Percentiles rank a stretch among this genome's conserved stretches.
phyloP scores from a whole-genome alignment of 2,329 filamentous ascomycete species.

The Alternaria triticina region DNA sequence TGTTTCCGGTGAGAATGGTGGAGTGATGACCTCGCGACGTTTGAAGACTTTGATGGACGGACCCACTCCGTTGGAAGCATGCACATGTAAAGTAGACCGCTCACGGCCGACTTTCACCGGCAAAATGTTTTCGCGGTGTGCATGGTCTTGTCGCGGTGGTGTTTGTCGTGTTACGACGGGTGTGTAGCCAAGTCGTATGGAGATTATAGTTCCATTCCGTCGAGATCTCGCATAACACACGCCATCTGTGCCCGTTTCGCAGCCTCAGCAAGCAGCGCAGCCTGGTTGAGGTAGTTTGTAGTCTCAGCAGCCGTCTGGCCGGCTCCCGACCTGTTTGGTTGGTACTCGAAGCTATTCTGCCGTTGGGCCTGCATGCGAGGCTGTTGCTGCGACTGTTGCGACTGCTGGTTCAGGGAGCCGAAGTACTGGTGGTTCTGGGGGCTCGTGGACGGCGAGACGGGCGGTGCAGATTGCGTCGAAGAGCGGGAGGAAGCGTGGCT shows the following conservation, averaged over 20 bases:
- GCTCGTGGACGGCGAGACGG: constrained; percentile 42
- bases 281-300: constrained; percentile 75
- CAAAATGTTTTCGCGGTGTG: not conserved
- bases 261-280: constrained; percentile 87
- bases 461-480: constrained; percentile 40
- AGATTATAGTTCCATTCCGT: constrained; percentile 66
- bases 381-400: constrained; percentile 38
- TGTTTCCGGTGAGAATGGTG: constrained; percentile 6
- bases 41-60: constrained; percentile 15
- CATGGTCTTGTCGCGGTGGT: not conserved
- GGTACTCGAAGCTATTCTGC: constrained; percentile 42
- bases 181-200: not conserved
- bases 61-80: constrained; percentile 21
- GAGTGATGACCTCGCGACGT: constrained; percentile 8
- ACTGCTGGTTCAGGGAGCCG: constrained; percentile 34
- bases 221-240: constrained; percentile 84
- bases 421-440: constrained; percentile 45
- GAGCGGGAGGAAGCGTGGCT: constrained; percentile 45
- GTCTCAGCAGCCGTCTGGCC: constrained; percentile 54
- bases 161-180: not conserved
- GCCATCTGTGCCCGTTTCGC: constrained; percentile 93
- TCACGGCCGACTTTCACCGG: constrained; percentile 27
- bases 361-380: constrained; percentile 36
- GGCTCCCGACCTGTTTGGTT: constrained; percentile 42
- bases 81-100: constrained; percentile 14